Evolutionary conservation across 805 yeast species (phyloP).

Genomic region (Candida insectalens): DNA sequence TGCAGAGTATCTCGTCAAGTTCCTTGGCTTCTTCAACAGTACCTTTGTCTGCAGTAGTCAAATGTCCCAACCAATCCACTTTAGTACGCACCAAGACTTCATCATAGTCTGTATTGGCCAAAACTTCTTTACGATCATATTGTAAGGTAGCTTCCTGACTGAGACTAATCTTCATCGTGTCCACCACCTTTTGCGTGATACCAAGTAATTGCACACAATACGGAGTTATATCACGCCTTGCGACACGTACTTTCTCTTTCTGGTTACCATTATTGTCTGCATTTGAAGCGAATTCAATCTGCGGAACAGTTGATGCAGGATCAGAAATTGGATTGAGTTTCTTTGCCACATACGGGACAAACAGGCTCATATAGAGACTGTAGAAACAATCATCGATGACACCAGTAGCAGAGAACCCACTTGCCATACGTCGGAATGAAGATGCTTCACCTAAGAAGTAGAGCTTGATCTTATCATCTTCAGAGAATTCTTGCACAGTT

Average conservation of each 20-base stretch:
- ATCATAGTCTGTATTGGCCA: slow-evolving; percentile 1
- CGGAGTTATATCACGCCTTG: slow-evolving; percentile 38
- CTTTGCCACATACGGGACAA: slow-evolving; percentile 13
- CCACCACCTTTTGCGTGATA: slow-evolving; percentile 12
- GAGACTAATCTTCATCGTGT: slow-evolving; percentile 12
- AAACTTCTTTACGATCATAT: slow-evolving; percentile 9
- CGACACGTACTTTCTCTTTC: slow-evolving; percentile 33
- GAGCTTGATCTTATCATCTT: slow-evolving; percentile 28
- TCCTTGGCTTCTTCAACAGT: neutral
- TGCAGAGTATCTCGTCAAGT: neutral
- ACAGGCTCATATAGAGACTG: slow-evolving; percentile 47
- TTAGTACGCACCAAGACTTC: neutral
- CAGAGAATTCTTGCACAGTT: slow-evolving; percentile 26
- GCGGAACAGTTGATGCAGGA: neutral
- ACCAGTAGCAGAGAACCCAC: slow-evolving; percentile 75
- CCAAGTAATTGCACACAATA: slow-evolving; percentile 19
- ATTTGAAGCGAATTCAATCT: slow-evolving; percentile 12
- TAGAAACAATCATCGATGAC: slow-evolving; percentile 65
- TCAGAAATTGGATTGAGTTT: slow-evolving; percentile 2
- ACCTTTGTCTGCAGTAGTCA: too few relatives aligned
- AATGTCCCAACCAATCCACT: neutral
- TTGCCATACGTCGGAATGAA: slow-evolving; percentile 63
- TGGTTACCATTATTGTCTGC: too few relatives aligned
- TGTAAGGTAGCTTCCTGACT: slow-evolving; percentile 15
- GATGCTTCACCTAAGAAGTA: slow-evolving; percentile 39